These are phyloP conservation scores for Ustilago cynodontis DNA, from an alignment of 1,284 basidiomycete genomes.

Conservation along the genomic window DNA sequence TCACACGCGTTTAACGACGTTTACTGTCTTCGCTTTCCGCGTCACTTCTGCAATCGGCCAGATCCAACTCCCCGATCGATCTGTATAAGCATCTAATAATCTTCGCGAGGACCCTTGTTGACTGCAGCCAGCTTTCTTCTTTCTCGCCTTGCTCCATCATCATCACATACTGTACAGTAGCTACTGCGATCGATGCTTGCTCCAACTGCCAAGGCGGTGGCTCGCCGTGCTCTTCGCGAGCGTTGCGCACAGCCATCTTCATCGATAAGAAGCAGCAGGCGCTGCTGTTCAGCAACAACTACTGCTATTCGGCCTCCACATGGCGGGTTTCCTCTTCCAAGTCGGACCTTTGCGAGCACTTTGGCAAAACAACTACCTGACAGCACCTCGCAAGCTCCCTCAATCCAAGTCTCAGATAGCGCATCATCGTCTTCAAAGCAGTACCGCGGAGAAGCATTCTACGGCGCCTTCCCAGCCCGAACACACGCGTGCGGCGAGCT, in stretches of 20 bases:
- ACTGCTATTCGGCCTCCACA: neutral
- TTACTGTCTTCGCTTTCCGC: constrained; percentile 4
- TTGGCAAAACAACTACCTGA: neutral
- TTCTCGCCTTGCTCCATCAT: neutral
- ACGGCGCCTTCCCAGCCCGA: constrained; percentile 75
- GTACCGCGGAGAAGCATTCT: constrained; percentile 11
- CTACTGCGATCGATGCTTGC: constrained; percentile 5
- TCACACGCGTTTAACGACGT: too few relatives aligned
- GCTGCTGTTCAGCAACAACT: neutral
- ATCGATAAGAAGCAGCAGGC: neutral
- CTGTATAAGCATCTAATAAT: neutral
- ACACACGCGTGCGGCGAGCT: constrained; percentile 80
- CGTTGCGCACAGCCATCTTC: neutral
- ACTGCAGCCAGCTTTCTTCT: neutral
- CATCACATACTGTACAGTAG: neutral
- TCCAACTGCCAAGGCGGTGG: neutral
- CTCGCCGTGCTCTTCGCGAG: neutral
- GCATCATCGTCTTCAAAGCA: neutral
- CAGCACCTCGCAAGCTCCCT: neutral
- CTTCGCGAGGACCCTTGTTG: neutral
- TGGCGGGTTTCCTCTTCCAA: neutral
- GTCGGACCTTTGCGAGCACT: constrained; percentile 7
- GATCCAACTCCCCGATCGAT: neutral
- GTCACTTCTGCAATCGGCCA: neutral
- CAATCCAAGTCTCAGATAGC: neutral